A percentile compares a stretch with the other conserved stretches of the same genome.
Evolutionary conservation across 2,329 filamentous ascomycete species (phyloP).

Genomic region (Verticillium tricorpus): DNA sequence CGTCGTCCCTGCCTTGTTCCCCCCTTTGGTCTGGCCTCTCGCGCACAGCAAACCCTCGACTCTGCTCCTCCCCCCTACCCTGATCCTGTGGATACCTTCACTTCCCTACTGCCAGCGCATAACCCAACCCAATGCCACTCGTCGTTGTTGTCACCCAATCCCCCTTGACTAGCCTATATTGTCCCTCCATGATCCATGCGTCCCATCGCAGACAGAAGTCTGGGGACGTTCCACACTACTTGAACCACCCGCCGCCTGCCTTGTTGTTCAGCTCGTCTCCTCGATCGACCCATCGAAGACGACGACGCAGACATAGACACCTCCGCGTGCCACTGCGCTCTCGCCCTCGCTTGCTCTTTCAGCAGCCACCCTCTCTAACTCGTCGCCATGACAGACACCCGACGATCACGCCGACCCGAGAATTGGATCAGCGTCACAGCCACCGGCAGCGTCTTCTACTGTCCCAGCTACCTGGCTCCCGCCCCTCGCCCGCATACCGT

Average conservation of each 20-base stretch:
- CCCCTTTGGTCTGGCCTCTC: conserved; percentile 1
- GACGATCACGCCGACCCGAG: conserved; percentile 12
- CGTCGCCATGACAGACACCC: conserved; percentile 13
- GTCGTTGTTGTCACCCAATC: conserved; percentile 8
- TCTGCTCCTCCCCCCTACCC: neutral
- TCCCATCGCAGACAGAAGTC: neutral
- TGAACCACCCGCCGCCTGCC: neutral
- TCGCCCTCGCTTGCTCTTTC: neutral
- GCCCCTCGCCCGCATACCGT: conserved; percentile 7
- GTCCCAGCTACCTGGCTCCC: conserved; percentile 15
- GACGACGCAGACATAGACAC: neutral
- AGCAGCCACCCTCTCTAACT: neutral
- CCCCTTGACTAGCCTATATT: neutral
- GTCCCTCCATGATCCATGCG: neutral
- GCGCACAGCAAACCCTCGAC: conserved; percentile 10
- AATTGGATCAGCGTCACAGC: conserved; percentile 13
- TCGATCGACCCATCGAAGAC: neutral
- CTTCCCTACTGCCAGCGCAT: conserved; percentile 15
- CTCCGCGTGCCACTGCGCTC: neutral
- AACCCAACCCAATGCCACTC: conserved; percentile 12
- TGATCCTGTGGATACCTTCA: conserved; percentile 15
- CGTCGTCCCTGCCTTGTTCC: neutral
- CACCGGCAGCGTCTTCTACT: conserved; percentile 22
- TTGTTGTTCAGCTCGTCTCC: neutral
- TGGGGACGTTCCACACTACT: neutral